Conservation (phyloP, 257 asterid species). For the Solanum piurae region DNA sequence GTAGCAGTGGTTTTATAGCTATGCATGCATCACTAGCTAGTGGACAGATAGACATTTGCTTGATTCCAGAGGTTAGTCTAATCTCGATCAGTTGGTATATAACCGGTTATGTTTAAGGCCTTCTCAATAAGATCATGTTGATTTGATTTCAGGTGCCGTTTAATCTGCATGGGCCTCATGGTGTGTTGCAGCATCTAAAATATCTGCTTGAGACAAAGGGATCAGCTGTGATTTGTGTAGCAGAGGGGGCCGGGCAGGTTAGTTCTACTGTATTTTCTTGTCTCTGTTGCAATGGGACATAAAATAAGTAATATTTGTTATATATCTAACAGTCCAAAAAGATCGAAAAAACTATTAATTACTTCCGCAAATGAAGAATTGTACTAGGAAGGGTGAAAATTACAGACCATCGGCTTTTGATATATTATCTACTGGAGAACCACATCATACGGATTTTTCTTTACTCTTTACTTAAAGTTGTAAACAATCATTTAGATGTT, state of each 20-base stretch:
- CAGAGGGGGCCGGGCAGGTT: constrained; percentile 98
- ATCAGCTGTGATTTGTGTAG: constrained; percentile 90
- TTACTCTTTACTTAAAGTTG: background rate
- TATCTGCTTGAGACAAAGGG: constrained; percentile 81
- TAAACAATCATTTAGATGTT: background rate
- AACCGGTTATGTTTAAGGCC: background rate
- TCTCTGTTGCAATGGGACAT: background rate
- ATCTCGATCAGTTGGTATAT: background rate
- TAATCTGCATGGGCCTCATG: constrained; percentile 88
- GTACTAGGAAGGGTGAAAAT: background rate
- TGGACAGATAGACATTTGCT: constrained; percentile 90
- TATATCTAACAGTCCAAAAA: background rate
- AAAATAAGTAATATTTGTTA: background rate
- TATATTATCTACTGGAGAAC: background rate
- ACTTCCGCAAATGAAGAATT: background rate
- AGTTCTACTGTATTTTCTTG: constrained; percentile 3
- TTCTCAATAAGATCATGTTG: background rate
- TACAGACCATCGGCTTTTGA: background rate
- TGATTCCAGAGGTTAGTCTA: constrained; percentile 80
- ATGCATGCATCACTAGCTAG: constrained; percentile 99
- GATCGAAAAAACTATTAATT: background rate
- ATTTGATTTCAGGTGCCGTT: constrained; percentile 49
- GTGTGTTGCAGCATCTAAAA: constrained; percentile 68
- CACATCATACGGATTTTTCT: background rate
- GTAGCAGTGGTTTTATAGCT: constrained; percentile 89